Base-by-base conservation (phyloP, 225 moss, liverwort and hornwort species). In the Antitrichia curtipendula region DNA sequence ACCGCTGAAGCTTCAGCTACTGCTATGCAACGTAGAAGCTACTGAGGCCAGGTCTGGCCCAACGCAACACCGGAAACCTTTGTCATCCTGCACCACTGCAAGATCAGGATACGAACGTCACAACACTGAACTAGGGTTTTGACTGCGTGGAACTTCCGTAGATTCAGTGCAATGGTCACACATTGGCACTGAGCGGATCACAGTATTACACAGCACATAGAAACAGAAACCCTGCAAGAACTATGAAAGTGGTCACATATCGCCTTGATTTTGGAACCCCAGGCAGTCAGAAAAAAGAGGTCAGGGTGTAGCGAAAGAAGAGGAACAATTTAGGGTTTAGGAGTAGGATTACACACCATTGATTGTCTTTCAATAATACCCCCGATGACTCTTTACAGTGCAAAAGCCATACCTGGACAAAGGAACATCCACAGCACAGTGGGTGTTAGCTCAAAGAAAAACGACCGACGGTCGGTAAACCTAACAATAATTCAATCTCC, bases 81-180 rank as follows among this genome's bases (percentile, higher is more conserved):
- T 91, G 60, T 71, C 87, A 91, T 89, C 84, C 86, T 89, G 86
- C 86, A 49, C 90, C 75, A 84, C 90, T 90, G 85, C 85, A 90
- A 90, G 75, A 70, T 75, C 85, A 90, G 81, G 82, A 81, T 84
- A 75, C 87, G 87, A 90, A 87, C 75, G 53, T 81, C 75, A 87
- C 78, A 90, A 78, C 19, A 65, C 73, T 73, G 87, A 76, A 81
- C 88, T 82, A 90, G 60, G 82, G 85, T 82, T 75, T 43, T 85
- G 29, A 75, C 61, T 69, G 56, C 78, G 77, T 32, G 57, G 73
- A 85, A 66, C 38, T 86, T 81, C 81, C 66, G 50, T 64, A 61
- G 83, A 78, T 43, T 85, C 54, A 81, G 81, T 58, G 87, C 74
- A 64, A 79, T 43, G 43, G 12, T 45, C 68, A 76, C 36, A 77